phyloP scores from a whole-genome alignment of 2,329 filamentous ascomycete genomes.

The Arthrobotrys musiformis region DNA sequence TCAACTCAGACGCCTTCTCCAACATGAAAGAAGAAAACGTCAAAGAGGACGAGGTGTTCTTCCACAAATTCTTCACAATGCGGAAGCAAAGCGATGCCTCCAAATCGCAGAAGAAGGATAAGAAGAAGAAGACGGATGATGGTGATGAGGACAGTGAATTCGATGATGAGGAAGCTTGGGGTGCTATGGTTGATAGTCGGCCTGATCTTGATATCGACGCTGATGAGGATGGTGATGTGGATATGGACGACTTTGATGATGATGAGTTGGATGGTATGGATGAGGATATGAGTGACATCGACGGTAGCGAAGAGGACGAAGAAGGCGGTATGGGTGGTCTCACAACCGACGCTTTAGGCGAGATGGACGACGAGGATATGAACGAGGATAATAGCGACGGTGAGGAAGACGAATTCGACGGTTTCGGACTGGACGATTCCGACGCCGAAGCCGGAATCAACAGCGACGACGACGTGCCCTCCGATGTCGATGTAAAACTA shows the following conservation, averaged over 20 bases:
- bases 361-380: slow-evolving; percentile 67
- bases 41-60: slow-evolving; percentile 92
- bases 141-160: slow-evolving; percentile 64
- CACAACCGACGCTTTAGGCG: slow-evolving; percentile 63
- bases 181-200: slow-evolving; percentile 82
- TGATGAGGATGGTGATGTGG: slow-evolving; percentile 68
- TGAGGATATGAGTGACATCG: slow-evolving; percentile 64
- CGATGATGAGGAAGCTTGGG: slow-evolving; percentile 77
- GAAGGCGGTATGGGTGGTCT: slow-evolving; percentile 56
- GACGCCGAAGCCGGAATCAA: slow-evolving; percentile 63
- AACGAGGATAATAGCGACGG: slow-evolving; percentile 61
- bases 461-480: slow-evolving; percentile 54
- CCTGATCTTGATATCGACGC: slow-evolving; percentile 77
- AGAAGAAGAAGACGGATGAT: slow-evolving; percentile 70
- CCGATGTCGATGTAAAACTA: slow-evolving; percentile 59
- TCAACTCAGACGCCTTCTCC: slow-evolving; percentile 94
- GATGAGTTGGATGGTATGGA: slow-evolving; percentile 63
- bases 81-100: slow-evolving; percentile 70
- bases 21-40: slow-evolving; percentile 88
- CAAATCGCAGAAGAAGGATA: slow-evolving; percentile 68
- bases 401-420: slow-evolving; percentile 65
- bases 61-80: slow-evolving; percentile 87
- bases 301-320: slow-evolving; percentile 63
- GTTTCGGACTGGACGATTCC: slow-evolving; percentile 63
- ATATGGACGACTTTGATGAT: slow-evolving; percentile 69